Base-by-base conservation (phyloP, 805 yeast species). In the Candida adriatica region DNA sequence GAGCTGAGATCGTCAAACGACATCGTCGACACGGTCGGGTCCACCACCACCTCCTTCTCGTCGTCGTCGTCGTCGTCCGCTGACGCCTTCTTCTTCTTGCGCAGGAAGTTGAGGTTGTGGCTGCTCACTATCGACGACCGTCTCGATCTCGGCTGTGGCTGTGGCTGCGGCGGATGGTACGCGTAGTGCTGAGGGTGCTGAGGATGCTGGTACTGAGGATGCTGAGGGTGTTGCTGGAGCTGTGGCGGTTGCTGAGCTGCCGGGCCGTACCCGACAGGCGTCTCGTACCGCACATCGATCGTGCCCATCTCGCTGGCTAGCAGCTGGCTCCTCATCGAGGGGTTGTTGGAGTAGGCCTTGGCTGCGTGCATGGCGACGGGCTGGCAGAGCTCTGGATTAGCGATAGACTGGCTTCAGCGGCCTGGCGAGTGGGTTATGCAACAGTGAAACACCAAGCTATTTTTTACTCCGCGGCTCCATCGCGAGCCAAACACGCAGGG, bases 1-100 rank as follows among this genome's bases (percentile, higher is more conserved):
- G 77, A 78, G 16, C 75, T 60, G 8, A 83, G 59, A 46, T 82
- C 88, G 40, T 72, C 74, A 41, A 79, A 77, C 0, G 85, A 70
- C 40, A 79, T 57, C 16, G 55, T 53, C 6, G 60, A 53, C 3
- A 60, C 63, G 13, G 59, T 56, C 5, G 51, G 47, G 19, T 53
- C 59, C 14, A 58, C 27, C 13, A 51, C 36, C 0, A 56, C 45
- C 13, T 58, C 64, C 19, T 58, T 65, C 2, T 59, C 62, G 16
- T 59, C 66, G 8, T 59, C 64, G 16, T 59, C 64, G 13, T 51
- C 59, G 13, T 52, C 59, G 19, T 48, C 59, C 10, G 29, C 30
- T 16, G 14, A 15, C 13, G 23, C 8, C 22, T 31, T 38, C 31
- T 31, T 39, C 21, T 34, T 24, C 26, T 43, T 38, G n/a, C 39